A percentile compares a stretch with the other conserved stretches of the same genome.
Evolutionary conservation across 139 green algal species (phyloP).

Genomic region (Edaphochlamys debaryana): DNA sequence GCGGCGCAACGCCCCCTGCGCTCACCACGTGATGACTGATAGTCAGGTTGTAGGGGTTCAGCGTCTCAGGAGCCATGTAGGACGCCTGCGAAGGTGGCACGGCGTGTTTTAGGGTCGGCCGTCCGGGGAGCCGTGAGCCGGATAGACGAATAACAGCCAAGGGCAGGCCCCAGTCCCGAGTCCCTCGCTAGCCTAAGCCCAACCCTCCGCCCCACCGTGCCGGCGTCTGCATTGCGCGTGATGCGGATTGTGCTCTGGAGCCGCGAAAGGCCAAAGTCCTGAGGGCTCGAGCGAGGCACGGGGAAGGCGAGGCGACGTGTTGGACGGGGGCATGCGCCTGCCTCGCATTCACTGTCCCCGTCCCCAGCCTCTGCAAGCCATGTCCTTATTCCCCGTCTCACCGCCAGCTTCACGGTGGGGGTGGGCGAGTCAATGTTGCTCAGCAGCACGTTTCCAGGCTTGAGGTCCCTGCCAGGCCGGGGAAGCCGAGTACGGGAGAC

Average conservation of each 20-base stretch:
- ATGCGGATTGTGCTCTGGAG: background rate
- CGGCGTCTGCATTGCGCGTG: background rate
- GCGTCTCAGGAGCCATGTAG: conserved; percentile 1
- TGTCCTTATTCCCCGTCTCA: background rate
- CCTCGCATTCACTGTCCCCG: too few species aligned
- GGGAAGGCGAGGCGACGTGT: too few species aligned
- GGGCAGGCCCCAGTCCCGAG: too few species aligned
- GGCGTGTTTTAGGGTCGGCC: too few species aligned
- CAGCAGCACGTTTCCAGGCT: conserved; percentile 17
- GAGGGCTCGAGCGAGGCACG: background rate
- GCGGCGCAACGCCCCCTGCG: too few species aligned
- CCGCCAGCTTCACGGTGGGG: conserved; percentile 14
- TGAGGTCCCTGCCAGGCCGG: too few species aligned
- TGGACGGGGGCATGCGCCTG: too few species aligned
- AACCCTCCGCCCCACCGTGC: background rate
- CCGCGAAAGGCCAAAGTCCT: conserved; percentile 6
- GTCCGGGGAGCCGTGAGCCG: too few species aligned
- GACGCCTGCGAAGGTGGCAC: background rate
- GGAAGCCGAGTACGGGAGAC: too few species aligned
- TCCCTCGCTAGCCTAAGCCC: too few species aligned
- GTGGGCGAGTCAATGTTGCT: background rate
- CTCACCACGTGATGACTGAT: conserved; percentile 3
- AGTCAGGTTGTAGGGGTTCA: background rate
- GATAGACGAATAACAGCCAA: too few species aligned
- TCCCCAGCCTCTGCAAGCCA: too few species aligned